phyloP scores from a whole-genome alignment of 2,329 filamentous ascomycete genomes.

The Ophiostoma australiae region DNA sequence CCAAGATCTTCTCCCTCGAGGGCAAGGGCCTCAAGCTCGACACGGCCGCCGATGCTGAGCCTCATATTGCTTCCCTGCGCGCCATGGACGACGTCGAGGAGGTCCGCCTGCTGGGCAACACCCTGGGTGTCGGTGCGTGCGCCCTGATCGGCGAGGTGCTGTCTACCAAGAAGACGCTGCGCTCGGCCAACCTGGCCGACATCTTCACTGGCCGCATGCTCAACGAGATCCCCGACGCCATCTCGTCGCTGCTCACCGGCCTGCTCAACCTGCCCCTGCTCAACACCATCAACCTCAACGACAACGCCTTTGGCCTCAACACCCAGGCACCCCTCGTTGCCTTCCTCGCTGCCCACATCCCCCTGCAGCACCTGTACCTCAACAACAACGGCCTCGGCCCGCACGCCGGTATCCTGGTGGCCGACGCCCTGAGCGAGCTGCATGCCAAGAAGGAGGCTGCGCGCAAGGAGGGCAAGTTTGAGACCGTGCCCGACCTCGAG shows the following conservation, averaged over 20 bases:
- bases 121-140: slow-evolving; percentile 82
- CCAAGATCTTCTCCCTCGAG: slow-evolving; percentile 81
- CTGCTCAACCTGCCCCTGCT: slow-evolving; percentile 82
- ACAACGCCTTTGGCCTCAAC: slow-evolving; percentile 96
- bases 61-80: slow-evolving; percentile 71
- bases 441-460: slow-evolving; percentile 79
- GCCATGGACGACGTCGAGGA: slow-evolving; percentile 74
- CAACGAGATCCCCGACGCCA: slow-evolving; percentile 85
- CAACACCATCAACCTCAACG: slow-evolving; percentile 89
- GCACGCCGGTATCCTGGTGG: slow-evolving; percentile 81
- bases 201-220: slow-evolving; percentile 95
- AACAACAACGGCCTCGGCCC: slow-evolving; percentile 98
- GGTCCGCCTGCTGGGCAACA: slow-evolving; percentile 84
- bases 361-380: slow-evolving; percentile 87
- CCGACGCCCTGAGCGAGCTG: slow-evolving; percentile 77
- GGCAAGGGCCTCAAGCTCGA: slow-evolving; percentile 90
- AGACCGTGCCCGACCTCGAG: slow-evolving; percentile 73
- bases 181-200: slow-evolving; percentile 86
- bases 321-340: slow-evolving; percentile 87
- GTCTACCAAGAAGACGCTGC: slow-evolving; percentile 74
- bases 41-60: slow-evolving; percentile 77
- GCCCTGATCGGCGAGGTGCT: slow-evolving; percentile 79
- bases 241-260: slow-evolving; percentile 77
- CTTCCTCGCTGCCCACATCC: slow-evolving; percentile 82
- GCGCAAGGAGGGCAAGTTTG: slow-evolving; percentile 54